Base-by-base conservation (phyloP, 2,329 filamentous ascomycete genomes). In the Phialophora chinensis region DNA sequence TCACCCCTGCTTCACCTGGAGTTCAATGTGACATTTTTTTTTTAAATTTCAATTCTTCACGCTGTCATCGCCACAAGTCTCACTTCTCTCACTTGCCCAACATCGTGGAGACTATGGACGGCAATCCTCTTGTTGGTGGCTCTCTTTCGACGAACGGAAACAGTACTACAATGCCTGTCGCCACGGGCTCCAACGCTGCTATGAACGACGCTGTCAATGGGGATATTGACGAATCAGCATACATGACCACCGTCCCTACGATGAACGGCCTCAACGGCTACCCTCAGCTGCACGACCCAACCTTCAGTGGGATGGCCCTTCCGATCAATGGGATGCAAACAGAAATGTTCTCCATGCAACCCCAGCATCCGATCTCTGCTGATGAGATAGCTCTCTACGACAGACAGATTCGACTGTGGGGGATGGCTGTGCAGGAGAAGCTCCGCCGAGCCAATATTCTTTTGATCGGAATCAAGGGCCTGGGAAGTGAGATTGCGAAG, bases 301-400 rank as follows among this genome's bases (percentile, higher is more conserved):
- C 63, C 12, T 68, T 66, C 33, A 38, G 17, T 42, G 59, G 47
- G 38, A 65, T 70, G 59, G 4, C 61, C 14, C 57, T 68, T 11
- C 50, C 65, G 31, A 33, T 53, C 20, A 66, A 70, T 47, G 66
- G 66, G 8, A 54, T 63, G 12, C 62, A 66, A 31, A 53, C 66
- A 23, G 60, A 49, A 6, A 66, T 72, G 59, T 60, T 67, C 20
- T 38, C 42, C 5, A 60, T 65, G 42, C 61, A 65, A 12, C 47
- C 62, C n/a, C 63, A 69, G 47, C 65, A 63, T 35, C 60, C 63
- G 12, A 71, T 73, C 1, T 69, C 71, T n/a, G 69, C 70, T 92
- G 95, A 98, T 79, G 95, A 99, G 77, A 96, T 98, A 75, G 95
- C 94, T 14, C 88, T 98, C 5, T 99, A 99, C 77, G 95, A 99